phyloP scores from a whole-genome alignment of 352 stramenopile genomes.

The Phytopythium oedochilum region DNA sequence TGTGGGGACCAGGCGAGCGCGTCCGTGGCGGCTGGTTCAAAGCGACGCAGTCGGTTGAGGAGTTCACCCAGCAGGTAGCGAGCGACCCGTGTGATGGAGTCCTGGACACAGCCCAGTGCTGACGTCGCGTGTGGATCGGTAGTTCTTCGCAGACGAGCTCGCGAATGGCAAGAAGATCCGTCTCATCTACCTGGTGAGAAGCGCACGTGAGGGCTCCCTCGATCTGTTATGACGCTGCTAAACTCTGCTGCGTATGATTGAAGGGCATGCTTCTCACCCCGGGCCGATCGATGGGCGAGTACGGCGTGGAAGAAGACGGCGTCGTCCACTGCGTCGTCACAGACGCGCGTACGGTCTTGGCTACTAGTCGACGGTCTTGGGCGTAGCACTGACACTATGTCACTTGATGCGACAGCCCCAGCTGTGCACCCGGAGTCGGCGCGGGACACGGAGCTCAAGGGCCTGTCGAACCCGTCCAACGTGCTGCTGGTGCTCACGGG shows the following conservation, averaged over 20 bases:
- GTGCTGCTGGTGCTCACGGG: slow-evolving; percentile 60
- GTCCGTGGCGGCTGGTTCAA: slow-evolving; percentile 58
- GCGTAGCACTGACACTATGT: slow-evolving; percentile 5
- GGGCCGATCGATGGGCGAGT: slow-evolving; percentile 66
- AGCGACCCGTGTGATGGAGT: not conserved
- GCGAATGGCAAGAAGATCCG: slow-evolving; percentile 55
- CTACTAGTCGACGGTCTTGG: too few species aligned
- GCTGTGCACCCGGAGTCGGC: slow-evolving; percentile 34
- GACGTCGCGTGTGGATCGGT: not conserved
- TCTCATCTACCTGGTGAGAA: slow-evolving; percentile 67
- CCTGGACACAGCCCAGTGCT: not conserved
- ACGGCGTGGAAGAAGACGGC: slow-evolving; percentile 66
- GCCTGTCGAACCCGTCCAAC: slow-evolving; percentile 45
- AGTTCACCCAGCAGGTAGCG: slow-evolving; percentile 46
- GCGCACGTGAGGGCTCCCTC: not conserved
- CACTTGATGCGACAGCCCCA: slow-evolving; percentile 21
- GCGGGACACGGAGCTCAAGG: slow-evolving; percentile 44
- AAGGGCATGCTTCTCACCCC: slow-evolving; percentile 65
- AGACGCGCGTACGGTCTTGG: slow-evolving; percentile 58
- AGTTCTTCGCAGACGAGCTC: slow-evolving; percentile 67
- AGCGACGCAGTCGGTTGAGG: slow-evolving; percentile 53
- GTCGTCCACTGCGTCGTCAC: slow-evolving; percentile 79
- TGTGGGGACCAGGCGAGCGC: slow-evolving; percentile 25
- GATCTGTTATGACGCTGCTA: not conserved
- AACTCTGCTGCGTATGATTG: too few species aligned